A percentile compares a stretch with the other conserved stretches of the same genome.
These are phyloP conservation scores for Sisymbrium altissimum DNA, from an alignment of 345 rosid species.

Conservation along the genomic window DNA sequence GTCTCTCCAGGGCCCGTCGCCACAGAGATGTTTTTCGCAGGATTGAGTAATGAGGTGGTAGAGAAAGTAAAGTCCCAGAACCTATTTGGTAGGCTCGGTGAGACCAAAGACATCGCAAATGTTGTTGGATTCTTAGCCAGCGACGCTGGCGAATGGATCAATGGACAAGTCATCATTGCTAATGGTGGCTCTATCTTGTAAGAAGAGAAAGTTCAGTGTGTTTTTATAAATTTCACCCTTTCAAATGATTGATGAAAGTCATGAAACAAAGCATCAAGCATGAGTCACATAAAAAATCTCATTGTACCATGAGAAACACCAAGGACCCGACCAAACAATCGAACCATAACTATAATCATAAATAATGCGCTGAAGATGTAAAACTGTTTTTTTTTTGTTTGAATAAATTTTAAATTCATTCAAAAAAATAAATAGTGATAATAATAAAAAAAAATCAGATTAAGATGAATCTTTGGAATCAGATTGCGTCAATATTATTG, in stretches of 20 bases:
- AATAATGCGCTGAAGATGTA: no score
- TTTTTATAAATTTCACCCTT: not conserved
- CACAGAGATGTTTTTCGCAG: not conserved
- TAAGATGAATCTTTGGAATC: no score
- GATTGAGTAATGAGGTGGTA: not conserved
- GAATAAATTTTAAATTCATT: no score
- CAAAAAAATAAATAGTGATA: no score
- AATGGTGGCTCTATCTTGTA: constrained; percentile 35
- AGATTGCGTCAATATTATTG: no score
- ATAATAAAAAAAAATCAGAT: no score
- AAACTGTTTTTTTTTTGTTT: no score
- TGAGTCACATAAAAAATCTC: not conserved
- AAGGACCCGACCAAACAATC: not conserved
- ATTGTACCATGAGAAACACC: no score
- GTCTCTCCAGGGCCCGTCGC: not conserved
- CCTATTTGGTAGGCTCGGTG: not conserved
- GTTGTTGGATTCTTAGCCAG: not conserved
- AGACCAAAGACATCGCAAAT: not conserved
- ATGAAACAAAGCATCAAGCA: not conserved
- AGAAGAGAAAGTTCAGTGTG: not conserved
- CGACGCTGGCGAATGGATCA: constrained; percentile 34
- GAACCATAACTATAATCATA: not conserved
- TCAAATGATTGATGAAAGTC: no score
- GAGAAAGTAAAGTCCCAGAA: not conserved
- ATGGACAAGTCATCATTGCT: constrained; percentile 39